Evolutionary conservation across 805 yeast species (phyloP).

Genomic region (Pachysolen tannophilus): DNA sequence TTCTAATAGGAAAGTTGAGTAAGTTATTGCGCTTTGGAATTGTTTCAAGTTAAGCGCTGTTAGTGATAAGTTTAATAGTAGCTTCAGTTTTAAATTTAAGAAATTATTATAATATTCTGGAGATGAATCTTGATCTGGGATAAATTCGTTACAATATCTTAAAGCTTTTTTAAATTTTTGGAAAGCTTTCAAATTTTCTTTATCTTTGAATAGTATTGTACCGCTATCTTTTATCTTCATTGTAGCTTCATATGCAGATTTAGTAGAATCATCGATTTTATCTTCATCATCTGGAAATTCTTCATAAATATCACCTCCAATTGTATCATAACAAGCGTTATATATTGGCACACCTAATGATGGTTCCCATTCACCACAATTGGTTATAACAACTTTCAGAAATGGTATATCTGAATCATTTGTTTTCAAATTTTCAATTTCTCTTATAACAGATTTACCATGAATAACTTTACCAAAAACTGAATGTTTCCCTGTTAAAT

Average conservation of each 20-base stretch:
- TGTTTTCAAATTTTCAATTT: conserved; percentile 44
- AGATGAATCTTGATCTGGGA: conserved; percentile 63
- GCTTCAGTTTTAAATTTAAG: conserved; percentile 37
- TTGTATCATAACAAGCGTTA: conserved; percentile 51
- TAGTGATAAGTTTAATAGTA: conserved; percentile 53
- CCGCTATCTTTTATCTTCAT: conserved; percentile 61
- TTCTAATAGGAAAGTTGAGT: conserved; percentile 49
- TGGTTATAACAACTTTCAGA: conserved; percentile 36
- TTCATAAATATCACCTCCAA: conserved; percentile 68
- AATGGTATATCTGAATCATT: conserved; percentile 34
- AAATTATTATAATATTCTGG: conserved; percentile 44
- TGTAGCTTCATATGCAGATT: conserved; percentile 42
- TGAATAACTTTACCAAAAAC: conserved; percentile 65
- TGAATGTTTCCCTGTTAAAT: conserved; percentile 67
- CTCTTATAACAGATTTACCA: conserved; percentile 66
- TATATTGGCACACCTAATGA: conserved; percentile 45
- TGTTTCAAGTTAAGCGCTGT: conserved; percentile 41
- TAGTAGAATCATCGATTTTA: conserved; percentile 38
- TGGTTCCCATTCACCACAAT: conserved; percentile 59
- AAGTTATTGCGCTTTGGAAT: conserved; percentile 43
- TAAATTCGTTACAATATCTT: conserved; percentile 61
- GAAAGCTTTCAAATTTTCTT: conserved; percentile 52
- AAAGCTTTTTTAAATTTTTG: conserved; percentile 60
- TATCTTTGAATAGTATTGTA: conserved; percentile 45
- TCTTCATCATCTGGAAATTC: conserved; percentile 73